phyloP scores from a whole-genome alignment of 2,329 filamentous ascomycete genomes.

The Grosmannia serpens region DNA sequence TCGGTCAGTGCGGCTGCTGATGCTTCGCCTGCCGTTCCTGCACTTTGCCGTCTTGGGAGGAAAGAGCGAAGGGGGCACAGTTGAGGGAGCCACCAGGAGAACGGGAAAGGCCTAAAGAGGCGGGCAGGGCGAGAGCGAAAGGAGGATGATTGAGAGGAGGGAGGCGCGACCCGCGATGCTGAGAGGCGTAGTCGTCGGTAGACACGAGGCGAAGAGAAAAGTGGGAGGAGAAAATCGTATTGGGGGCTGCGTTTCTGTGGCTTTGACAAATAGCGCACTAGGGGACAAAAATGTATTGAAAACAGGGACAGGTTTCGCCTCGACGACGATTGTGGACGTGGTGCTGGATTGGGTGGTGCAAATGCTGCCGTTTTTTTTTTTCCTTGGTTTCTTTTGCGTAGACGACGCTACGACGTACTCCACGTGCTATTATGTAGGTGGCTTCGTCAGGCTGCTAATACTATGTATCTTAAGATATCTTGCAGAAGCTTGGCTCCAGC shows the following conservation, averaged over 20 bases:
- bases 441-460: neutral
- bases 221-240: neutral
- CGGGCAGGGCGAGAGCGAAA: neutral
- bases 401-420: too few species aligned
- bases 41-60: neutral
- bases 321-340: too few species aligned
- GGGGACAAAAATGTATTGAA: neutral
- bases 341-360: too few species aligned
- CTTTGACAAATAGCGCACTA: slow-evolving; percentile 3
- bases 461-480: too few species aligned
- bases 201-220: neutral
- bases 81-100: neutral
- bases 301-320: too few species aligned
- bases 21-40: neutral
- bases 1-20: neutral
- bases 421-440: neutral
- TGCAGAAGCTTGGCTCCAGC: too few species aligned
- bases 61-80: neutral
- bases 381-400: neutral
- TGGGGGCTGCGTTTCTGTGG: neutral
- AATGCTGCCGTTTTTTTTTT: neutral
- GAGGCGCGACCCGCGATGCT: neutral
- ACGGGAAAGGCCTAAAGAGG: neutral
- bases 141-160: neutral
- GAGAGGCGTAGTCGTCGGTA: neutral